Base-by-base conservation (phyloP, 1,139 yeast genomes). In the Candida pseudoviswanathii region DNA sequence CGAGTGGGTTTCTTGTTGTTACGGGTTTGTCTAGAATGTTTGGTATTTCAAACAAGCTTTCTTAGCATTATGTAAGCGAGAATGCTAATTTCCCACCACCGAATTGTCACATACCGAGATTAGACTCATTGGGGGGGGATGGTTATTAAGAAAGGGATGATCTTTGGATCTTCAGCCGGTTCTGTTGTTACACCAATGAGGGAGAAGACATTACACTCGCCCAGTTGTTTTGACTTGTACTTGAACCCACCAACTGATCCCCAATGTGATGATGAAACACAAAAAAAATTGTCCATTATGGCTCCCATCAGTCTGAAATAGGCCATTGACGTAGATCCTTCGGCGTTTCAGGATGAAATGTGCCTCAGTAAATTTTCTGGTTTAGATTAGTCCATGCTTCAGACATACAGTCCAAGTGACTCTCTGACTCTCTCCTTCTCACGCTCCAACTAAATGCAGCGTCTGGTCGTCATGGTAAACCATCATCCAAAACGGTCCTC, bases 201-300 rank as follows among this genome's bases (percentile, higher is more conserved):
- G n/a, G 16, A 5, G 8, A 37, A 37, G 9, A 5, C 30, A 25
- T 36, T 36, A 10, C 11, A 36, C 16, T 16, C 16, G 16, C 16
- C 16, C 16, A 16, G 7, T 24, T 24, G 5, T 22, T 37, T 24
- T 37, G 5, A n/a, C 27, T 39, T 29, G 11, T 16, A 25, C 10
- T 39, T 27, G 25, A 29, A 39, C 33, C 16, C 16, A 16, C 16
- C 16, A 16, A 16, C 16, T 16, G 32, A 39, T 39, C 42, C 16
- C 16, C 42, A 39, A 39, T 39, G 33, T 39, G 33, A 11, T 3
- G 42, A 11, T 39, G 33, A 39, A 39, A 39, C 42, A 39, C 42
- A 39, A 29, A 39, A 29, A 4, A 27, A 6, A 27, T 27, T 27
- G 16, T 16, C 16, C n/a, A n/a, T 26, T 11, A 26, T 7, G 6